A percentile compares a stretch with the other conserved stretches of the same genome.
Conservation (phyloP, 257 asterid species). For the Euphrasia confusa region DNA sequence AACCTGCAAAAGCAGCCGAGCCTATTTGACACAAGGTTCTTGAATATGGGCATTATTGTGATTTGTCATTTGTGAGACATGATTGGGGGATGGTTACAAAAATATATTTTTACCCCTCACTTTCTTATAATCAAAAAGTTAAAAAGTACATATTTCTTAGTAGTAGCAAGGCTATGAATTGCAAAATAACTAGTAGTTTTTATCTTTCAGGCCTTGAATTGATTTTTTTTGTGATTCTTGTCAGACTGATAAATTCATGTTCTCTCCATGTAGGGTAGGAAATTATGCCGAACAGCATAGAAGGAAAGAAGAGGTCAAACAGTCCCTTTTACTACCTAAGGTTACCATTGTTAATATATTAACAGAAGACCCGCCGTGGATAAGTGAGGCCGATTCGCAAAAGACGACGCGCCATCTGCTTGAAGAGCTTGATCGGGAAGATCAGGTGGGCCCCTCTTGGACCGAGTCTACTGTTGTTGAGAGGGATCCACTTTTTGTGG, state of each 20-base stretch:
- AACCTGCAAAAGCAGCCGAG: slow-evolving; percentile 31
- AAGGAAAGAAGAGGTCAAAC: not conserved
- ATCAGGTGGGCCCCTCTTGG: slow-evolving; percentile 22
- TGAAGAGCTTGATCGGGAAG: slow-evolving; percentile 23
- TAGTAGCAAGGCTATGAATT: too few species aligned
- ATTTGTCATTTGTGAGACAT: not conserved
- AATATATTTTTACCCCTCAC: not conserved
- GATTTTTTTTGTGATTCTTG: not conserved
- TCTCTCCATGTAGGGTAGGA: not conserved
- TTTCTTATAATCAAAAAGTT: too few species aligned
- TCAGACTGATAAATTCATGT: not conserved
- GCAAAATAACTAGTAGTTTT: not conserved
- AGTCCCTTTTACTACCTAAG: not conserved
- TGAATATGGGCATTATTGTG: not conserved
- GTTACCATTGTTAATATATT: not conserved
- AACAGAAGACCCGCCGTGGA: not conserved
- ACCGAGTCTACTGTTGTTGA: slow-evolving; percentile 28
- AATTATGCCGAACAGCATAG: not conserved
- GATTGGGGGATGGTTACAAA: not conserved
- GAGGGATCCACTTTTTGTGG: slow-evolving; percentile 71
- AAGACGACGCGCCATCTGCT: not conserved
- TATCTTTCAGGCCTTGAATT: not conserved
- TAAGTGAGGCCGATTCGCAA: not conserved
- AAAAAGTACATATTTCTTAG: too few species aligned
- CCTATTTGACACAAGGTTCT: slow-evolving; percentile 37